Evolutionary conservation across 1,139 yeast species (phyloP).

Genomic region (Yamadazyma friedrichii): DNA sequence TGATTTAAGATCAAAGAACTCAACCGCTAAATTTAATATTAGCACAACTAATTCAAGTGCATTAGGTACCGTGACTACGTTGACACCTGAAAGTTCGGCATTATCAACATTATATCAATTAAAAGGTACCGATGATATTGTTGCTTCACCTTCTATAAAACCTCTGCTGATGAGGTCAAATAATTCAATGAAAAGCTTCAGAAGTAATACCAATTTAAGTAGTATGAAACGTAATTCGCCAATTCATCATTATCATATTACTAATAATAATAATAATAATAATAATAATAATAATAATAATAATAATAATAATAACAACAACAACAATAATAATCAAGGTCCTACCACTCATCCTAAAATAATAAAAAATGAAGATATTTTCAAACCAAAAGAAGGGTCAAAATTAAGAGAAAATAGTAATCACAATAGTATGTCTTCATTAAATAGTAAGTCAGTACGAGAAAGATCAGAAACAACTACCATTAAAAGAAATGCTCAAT

Average conservation of each 20-base stretch:
- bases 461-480: constrained; percentile 6
- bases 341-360: constrained; percentile 9
- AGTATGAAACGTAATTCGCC: constrained; percentile 2
- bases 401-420: constrained; percentile 5
- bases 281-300: too few relatives aligned
- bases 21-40: constrained; percentile 18
- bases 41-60: constrained; percentile 35
- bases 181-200: constrained; percentile 14
- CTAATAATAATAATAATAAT: too few relatives aligned
- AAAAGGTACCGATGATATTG: constrained; percentile 30
- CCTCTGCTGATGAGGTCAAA: constrained; percentile 10
- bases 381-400: constrained; percentile 13
- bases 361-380: constrained; percentile 14
- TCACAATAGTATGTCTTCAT: constrained; percentile 2
- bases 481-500: constrained; percentile 10
- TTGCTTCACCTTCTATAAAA: constrained; percentile 8
- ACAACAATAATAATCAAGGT: too few relatives aligned
- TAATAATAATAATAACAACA: too few relatives aligned
- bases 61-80: constrained; percentile 37
- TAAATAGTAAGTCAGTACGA: constrained; percentile 5
- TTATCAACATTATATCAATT: constrained; percentile 40
- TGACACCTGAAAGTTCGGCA: constrained; percentile 33
- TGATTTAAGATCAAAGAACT: constrained; percentile 12
- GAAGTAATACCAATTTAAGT: constrained; percentile 4
- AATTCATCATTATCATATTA: not conserved